Evolutionary conservation across 73 alveolate species (phyloP).

Genomic region (Symbiodinium pilosum): DNA sequence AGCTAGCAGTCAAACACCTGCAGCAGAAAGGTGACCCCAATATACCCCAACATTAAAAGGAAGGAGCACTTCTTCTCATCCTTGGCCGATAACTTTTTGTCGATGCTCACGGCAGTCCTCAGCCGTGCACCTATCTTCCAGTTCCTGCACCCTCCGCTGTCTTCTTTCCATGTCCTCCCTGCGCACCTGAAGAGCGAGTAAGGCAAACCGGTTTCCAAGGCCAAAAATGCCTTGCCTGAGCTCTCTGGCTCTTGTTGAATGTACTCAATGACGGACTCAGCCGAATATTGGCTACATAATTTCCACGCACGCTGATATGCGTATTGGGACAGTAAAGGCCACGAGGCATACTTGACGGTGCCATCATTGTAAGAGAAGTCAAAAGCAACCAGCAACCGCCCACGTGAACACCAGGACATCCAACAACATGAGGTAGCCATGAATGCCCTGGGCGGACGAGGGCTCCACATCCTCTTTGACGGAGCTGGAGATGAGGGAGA

Average conservation of each 20-base stretch:
- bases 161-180: slow-evolving; percentile 73
- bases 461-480: neutral
- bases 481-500: neutral
- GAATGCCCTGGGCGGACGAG: neutral
- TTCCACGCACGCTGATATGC: neutral
- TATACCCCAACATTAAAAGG: too few relatives aligned
- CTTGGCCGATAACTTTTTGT: slow-evolving; percentile 61
- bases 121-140: slow-evolving; percentile 37
- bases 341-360: neutral
- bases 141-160: slow-evolving; percentile 63
- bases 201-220: too few relatives aligned
- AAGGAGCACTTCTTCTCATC: slow-evolving; percentile 63
- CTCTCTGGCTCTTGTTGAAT: slow-evolving; percentile 66
- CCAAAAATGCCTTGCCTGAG: too few relatives aligned
- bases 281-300: neutral
- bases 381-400: neutral
- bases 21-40: too few relatives aligned
- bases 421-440: neutral
- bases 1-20: too few relatives aligned
- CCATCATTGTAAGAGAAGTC: neutral
- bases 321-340: neutral
- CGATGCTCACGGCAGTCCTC: slow-evolving; percentile 65
- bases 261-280: neutral
- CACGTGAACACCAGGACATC: neutral
- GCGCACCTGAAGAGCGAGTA: too few relatives aligned